These are phyloP conservation scores for Epithemia pelagica DNA, from an alignment of 108 stramenopile genomes.

Conservation along the genomic window DNA sequence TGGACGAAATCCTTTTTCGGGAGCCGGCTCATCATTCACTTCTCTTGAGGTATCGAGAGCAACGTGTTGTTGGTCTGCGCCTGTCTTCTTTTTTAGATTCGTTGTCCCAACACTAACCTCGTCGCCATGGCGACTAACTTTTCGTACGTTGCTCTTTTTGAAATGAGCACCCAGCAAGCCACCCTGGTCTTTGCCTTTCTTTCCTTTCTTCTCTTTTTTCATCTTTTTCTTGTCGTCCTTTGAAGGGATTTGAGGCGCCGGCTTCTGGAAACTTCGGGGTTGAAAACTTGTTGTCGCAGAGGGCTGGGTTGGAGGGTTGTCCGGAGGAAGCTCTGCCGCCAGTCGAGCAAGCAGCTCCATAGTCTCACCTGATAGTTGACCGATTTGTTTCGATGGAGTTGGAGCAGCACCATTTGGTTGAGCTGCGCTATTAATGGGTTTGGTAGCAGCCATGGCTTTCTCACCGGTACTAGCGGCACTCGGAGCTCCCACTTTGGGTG, in stretches of 20 bases:
- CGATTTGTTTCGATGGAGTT: neutral
- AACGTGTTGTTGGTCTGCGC: neutral
- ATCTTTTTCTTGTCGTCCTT: constrained; percentile 2
- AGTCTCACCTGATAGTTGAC: neutral
- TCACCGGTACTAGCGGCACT: too few relatives aligned
- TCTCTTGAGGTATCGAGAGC: neutral
- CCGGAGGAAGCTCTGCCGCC: neutral
- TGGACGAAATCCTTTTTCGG: neutral
- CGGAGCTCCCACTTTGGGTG: too few relatives aligned
- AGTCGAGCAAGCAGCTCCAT: neutral
- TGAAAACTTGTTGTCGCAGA: neutral
- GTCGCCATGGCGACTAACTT: constrained; percentile 13
- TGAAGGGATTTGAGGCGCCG: neutral
- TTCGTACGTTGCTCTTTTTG: neutral
- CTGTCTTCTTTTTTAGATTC: neutral
- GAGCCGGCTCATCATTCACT: neutral
- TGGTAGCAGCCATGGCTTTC: too few relatives aligned
- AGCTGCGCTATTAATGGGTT: too few relatives aligned
- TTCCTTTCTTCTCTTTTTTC: constrained; percentile 10
- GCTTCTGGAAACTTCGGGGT: too few relatives aligned
- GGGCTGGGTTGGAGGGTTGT: neutral
- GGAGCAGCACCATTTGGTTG: neutral
- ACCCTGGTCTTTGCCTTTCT: constrained; percentile 5
- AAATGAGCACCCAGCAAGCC: constrained; percentile 1
- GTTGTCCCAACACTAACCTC: constrained; percentile 15